Conservation (phyloP, 2,329 filamentous ascomycete genomes). For the Fusarium sp. region DNA sequence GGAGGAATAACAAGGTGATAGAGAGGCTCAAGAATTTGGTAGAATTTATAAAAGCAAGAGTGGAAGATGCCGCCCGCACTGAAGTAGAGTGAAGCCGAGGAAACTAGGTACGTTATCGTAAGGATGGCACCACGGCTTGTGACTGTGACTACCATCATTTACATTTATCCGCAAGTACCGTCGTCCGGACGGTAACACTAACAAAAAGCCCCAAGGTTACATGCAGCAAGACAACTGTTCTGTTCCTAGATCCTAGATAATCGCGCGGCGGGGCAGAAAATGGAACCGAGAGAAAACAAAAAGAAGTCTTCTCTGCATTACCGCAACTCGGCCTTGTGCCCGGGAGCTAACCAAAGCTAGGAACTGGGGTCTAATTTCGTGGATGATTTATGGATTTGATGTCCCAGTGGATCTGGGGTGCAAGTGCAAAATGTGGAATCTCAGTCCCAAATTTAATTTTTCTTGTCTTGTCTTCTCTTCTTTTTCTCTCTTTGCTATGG, state of each 20-base stretch:
- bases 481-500: neutral
- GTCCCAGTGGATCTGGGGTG: constrained; percentile 38
- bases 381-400: neutral
- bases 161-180: constrained; percentile 6
- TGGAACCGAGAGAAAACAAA: constrained; percentile 29
- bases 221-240: constrained; percentile 19
- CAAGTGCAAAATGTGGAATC: constrained; percentile 34
- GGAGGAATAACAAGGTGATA: constrained; percentile 1
- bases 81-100: constrained; percentile 12
- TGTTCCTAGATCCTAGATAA: constrained; percentile 21
- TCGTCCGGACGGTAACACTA: neutral
- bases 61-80: constrained; percentile 23
- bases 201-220: constrained; percentile 14
- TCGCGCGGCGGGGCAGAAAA: constrained; percentile 15
- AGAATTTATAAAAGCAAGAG: constrained; percentile 1
- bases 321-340: constrained; percentile 28
- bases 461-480: neutral
- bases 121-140: constrained; percentile 19
- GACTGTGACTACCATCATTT: neutral
- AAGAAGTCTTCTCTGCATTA: constrained; percentile 26
- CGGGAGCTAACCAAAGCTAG: constrained; percentile 20
- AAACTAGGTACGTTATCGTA: constrained; percentile 8
- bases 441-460: neutral
- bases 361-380: constrained; percentile 15
- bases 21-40: constrained; percentile 6